These are phyloP conservation scores for Boletus coccyginus DNA, from an alignment of 768 basidiomycete species.

Conservation along the genomic window DNA sequence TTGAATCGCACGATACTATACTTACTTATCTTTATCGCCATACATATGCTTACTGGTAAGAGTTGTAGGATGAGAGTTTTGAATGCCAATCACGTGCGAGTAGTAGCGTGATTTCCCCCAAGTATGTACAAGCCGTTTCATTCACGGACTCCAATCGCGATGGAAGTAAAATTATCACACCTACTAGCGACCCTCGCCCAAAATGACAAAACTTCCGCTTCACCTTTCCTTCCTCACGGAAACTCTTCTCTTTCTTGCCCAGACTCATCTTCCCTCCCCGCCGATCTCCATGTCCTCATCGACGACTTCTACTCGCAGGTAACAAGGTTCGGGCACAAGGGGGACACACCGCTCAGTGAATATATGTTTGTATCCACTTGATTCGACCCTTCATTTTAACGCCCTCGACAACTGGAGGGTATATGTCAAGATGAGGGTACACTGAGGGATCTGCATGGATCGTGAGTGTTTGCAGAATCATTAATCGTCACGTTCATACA, in stretches of 20 bases:
- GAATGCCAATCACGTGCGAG: too few relatives aligned
- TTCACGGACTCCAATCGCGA: constrained; percentile 23
- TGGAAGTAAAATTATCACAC: constrained; percentile 68
- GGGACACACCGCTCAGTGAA: neutral
- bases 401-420: constrained; percentile 25
- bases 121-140: too few relatives aligned
- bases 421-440: constrained; percentile 43
- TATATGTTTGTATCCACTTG: neutral
- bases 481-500: constrained; percentile 26
- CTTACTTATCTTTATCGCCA: too few relatives aligned
- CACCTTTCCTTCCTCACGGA: constrained; percentile 66
- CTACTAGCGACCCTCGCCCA: constrained; percentile 64
- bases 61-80: too few relatives aligned
- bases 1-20: too few relatives aligned
- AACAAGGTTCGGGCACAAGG: constrained; percentile 14
- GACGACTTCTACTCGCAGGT: constrained; percentile 38
- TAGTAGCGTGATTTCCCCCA: neutral
- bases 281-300: constrained; percentile 68
- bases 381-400: neutral
- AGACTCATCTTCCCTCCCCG: constrained; percentile 33
- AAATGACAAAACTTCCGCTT: constrained; percentile 82
- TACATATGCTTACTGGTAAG: too few relatives aligned
- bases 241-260: constrained; percentile 53
- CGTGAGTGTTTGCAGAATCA: constrained; percentile 5
- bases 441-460: constrained; percentile 32